These are phyloP conservation scores for Metarhizium anisopliae DNA, from an alignment of 2,329 filamentous ascomycete species.

Conservation along the genomic window DNA sequence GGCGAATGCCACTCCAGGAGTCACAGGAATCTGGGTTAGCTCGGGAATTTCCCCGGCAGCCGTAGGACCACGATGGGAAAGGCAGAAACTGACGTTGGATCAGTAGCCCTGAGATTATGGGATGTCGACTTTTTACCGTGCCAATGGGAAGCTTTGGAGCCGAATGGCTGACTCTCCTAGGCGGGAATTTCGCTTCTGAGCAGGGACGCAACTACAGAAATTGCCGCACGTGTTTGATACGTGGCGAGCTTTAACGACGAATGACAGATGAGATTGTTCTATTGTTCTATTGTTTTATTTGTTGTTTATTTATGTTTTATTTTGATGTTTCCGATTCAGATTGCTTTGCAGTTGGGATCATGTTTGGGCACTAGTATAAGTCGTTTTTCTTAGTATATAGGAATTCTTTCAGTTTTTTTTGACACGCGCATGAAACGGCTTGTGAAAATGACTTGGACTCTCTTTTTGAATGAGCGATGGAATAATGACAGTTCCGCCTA, in stretches of 20 bases:
- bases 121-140: neutral
- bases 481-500: no score
- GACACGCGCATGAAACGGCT: no score
- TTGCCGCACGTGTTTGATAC: neutral
- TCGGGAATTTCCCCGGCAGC: neutral
- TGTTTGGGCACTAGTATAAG: no score
- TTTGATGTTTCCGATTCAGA: neutral
- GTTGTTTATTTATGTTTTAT: neutral
- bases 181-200: neutral
- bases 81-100: neutral
- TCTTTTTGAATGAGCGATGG: no score
- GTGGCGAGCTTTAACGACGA: neutral
- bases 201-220: neutral
- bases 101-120: neutral
- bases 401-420: no score
- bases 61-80: neutral
- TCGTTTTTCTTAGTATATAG: no score
- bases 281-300: neutral
- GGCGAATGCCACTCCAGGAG: neutral
- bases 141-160: neutral
- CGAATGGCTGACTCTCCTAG: neutral
- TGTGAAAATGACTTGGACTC: no score
- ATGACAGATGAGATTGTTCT: neutral
- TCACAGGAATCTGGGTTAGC: neutral
- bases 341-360: neutral